Conservation (phyloP, 164 flowering plant species). For the Annona squamosa region DNA sequence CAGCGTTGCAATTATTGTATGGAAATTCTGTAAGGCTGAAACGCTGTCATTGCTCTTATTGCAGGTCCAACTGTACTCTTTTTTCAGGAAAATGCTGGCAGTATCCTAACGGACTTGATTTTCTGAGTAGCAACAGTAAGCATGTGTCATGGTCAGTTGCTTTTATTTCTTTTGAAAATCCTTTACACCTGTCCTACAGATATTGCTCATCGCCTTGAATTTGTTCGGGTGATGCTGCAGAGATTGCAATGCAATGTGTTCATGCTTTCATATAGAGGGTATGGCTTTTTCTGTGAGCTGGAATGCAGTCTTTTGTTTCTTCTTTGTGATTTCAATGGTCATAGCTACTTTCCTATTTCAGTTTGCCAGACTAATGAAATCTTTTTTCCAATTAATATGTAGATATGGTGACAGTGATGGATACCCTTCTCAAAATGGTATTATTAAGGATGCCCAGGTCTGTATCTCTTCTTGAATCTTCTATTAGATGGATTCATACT, state of each 20-base stretch:
- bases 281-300: slow-evolving; percentile 7
- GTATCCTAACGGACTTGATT: slow-evolving; percentile 56
- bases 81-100: slow-evolving; percentile 99
- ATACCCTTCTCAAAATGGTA: slow-evolving; percentile 89
- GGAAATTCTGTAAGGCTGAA: neutral
- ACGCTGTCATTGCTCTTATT: slow-evolving; percentile 17
- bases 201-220: slow-evolving; percentile 98
- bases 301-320: neutral
- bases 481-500: slow-evolving; percentile 4
- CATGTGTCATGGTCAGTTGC: neutral
- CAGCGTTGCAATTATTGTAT: too few relatives aligned
- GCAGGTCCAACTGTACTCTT: slow-evolving; percentile 98
- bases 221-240: slow-evolving; percentile 88
- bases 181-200: slow-evolving; percentile 58
- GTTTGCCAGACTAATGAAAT: slow-evolving; percentile 4
- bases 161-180: slow-evolving; percentile 16
- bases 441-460: slow-evolving; percentile 90
- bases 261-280: slow-evolving; percentile 99
- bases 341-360: neutral
- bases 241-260: slow-evolving; percentile 93
- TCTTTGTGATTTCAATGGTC: neutral
- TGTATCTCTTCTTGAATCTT: slow-evolving; percentile 2
- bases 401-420: slow-evolving; percentile 99
- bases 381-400: slow-evolving; percentile 9
- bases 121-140: neutral